Evolutionary conservation across 2,329 filamentous ascomycete species (phyloP).

Genomic region (Sporothrix luriei): DNA sequence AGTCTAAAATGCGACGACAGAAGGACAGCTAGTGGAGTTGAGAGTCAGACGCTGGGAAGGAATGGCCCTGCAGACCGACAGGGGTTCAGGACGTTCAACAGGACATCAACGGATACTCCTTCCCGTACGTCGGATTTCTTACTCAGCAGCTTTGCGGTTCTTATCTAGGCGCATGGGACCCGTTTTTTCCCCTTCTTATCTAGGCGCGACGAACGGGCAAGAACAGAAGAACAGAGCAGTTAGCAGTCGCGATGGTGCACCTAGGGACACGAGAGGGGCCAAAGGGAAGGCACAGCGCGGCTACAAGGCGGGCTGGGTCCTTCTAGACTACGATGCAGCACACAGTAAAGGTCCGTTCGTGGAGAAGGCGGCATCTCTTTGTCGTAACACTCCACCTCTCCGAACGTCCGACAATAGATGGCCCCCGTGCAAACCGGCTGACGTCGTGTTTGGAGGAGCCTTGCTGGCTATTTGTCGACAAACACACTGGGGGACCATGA

Average conservation of each 20-base stretch:
- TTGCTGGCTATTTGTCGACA: too few species aligned
- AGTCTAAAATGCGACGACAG: too few species aligned
- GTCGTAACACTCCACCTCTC: neutral
- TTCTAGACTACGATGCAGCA: neutral
- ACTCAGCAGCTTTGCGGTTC: neutral
- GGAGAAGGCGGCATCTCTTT: neutral
- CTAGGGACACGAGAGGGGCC: neutral
- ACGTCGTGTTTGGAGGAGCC: neutral
- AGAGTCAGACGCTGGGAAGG: too few species aligned
- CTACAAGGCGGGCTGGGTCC: conserved; percentile 3
- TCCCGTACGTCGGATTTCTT: too few species aligned
- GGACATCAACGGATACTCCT: too few species aligned
- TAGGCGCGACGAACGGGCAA: neutral
- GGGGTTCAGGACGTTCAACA: too few species aligned
- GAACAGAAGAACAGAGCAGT: neutral
- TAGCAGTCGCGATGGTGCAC: too few species aligned
- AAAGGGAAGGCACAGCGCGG: conserved; percentile 10
- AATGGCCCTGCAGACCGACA: too few species aligned
- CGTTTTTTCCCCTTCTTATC: neutral
- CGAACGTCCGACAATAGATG: neutral
- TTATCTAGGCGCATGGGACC: conserved; percentile 19
- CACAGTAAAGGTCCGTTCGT: neutral
- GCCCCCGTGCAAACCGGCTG: neutral
- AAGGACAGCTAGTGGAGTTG: too few species aligned
- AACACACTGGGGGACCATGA: too few species aligned